A percentile compares a stretch with the other conserved stretches of the same genome.
These are phyloP conservation scores for Ganoderma lingzhi DNA, from an alignment of 1,284 basidiomycete genomes.

Conservation along the genomic window DNA sequence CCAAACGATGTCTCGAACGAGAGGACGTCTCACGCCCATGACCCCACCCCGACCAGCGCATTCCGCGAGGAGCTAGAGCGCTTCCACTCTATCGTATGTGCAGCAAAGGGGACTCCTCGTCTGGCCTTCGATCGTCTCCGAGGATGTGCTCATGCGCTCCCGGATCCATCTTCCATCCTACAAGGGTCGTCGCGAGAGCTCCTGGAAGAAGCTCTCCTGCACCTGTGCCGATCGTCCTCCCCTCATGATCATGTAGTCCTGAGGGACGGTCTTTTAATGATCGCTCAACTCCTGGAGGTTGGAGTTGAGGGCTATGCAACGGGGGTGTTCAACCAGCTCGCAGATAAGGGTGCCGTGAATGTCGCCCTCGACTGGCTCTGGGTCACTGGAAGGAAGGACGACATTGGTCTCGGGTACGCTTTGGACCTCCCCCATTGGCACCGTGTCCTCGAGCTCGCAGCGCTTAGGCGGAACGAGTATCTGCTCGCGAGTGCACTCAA, in stretches of 20 bases:
- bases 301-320: conserved; percentile 28
- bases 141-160: not conserved
- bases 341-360: conserved; percentile 5
- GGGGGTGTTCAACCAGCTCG: conserved; percentile 26
- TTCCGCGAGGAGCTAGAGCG: conserved; percentile 1
- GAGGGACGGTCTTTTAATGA: conserved; percentile 1
- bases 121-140: not conserved
- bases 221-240: conserved; percentile 11
- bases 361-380: conserved; percentile 52
- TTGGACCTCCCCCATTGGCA: conserved; percentile 46
- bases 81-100: conserved; percentile 8
- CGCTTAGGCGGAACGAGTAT: conserved; percentile 9
- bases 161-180: not conserved
- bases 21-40: not conserved
- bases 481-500: conserved; percentile 17
- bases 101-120: not conserved
- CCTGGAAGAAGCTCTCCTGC: conserved; percentile 16
- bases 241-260: conserved; percentile 12
- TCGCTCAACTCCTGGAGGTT: conserved; percentile 6
- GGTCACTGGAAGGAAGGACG: conserved; percentile 51
- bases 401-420: conserved; percentile 46
- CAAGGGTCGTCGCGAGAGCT: not conserved
- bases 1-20: not conserved
- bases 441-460: conserved; percentile 54
- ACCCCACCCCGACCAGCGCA: not conserved